Evolutionary conservation across 106 monocot species (phyloP), one percentile per base, ranked within the genome.

Genomic region (Acanthochlamys bracteata): DNA sequence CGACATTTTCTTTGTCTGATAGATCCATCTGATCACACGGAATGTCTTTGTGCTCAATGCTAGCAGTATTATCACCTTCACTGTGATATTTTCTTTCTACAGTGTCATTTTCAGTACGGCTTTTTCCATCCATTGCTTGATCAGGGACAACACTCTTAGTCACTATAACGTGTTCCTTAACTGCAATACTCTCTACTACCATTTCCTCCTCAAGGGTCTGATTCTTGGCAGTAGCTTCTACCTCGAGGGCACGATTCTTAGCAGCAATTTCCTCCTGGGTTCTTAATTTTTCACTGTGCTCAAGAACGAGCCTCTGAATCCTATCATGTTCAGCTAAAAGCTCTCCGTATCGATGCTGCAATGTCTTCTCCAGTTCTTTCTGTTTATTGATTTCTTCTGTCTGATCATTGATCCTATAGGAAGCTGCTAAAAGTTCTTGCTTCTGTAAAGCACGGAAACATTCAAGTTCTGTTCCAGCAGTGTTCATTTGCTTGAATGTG

Each of bases 401-500:
- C 75, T 84, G 71, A 41, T 64, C 54, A 42, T 71, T 84, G 17
- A 88, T 63, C 61, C 95, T 74, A 66, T 76, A 84, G 10, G 86
- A 72, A 56, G 84, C 84, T 55, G 95, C 90, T 49, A 76, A n/a
- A 0, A 74, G 62, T 67, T 96, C 90, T 68, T 90, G 95, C 81
- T 83, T 88, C 39, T 83, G 79, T 45, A 88, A 78, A 41, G 71
- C 76, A 70, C 76, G 74, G 63, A 90, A 95, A 67, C 94, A 95
- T 64, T 86, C 84, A 24, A 86, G 79, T 73, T 95, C 94, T 13
- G 86, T 90, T 61, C 79, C 81, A 45, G 89, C 72, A 24, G 86
- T 95, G 52, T 80, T 80, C 79, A 86, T 74, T 71, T 90, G 94
- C 72, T 90, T 95, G 69, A 75, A 84, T 25, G 94, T 90, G 59